phyloP scores from a whole-genome alignment of 2,329 filamentous ascomycete genomes.

The Aspergillus vadensis region DNA sequence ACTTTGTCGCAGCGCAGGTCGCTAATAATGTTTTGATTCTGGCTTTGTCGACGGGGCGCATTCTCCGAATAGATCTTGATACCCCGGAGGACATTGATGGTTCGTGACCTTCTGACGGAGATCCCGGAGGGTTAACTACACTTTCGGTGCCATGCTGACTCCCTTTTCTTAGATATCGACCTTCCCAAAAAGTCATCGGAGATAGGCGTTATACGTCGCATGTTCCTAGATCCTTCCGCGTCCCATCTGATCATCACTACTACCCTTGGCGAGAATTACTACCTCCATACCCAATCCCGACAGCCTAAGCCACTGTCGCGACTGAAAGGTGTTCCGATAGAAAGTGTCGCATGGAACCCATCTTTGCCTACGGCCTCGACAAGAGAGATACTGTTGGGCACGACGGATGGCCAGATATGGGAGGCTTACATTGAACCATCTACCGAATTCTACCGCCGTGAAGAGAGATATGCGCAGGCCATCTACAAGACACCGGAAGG shows the following conservation, averaged over 20 bases:
- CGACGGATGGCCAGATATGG: constrained; percentile 92
- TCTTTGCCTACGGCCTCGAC: constrained; percentile 90
- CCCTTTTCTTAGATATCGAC: constrained; percentile 75
- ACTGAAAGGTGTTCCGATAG: constrained; percentile 82
- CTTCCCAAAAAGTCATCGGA: constrained; percentile 91
- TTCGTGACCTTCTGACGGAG: constrained; percentile 39
- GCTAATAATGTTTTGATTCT: constrained; percentile 96
- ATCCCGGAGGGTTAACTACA: neutral
- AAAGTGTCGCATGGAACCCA: constrained; percentile 93
- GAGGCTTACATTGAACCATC: constrained; percentile 93
- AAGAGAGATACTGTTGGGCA: constrained; percentile 86
- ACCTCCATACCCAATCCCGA: constrained; percentile 92
- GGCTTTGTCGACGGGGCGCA: constrained; percentile 86
- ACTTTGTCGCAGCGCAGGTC: constrained; percentile 95
- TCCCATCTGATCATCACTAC: constrained; percentile 93
- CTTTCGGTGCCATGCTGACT: constrained; percentile 20
- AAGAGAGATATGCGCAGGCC: constrained; percentile 86
- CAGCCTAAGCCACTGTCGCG: constrained; percentile 80
- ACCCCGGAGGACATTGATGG: constrained; percentile 93
- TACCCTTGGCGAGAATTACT: constrained; percentile 91
- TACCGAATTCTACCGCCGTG: constrained; percentile 90
- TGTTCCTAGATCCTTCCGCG: constrained; percentile 96
- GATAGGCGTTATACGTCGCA: constrained; percentile 85
- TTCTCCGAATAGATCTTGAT: constrained; percentile 91
- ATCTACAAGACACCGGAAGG: constrained; percentile 82